Evolutionary conservation across 345 rosid species (phyloP).

Genomic region (Eucalyptus microcorys): DNA sequence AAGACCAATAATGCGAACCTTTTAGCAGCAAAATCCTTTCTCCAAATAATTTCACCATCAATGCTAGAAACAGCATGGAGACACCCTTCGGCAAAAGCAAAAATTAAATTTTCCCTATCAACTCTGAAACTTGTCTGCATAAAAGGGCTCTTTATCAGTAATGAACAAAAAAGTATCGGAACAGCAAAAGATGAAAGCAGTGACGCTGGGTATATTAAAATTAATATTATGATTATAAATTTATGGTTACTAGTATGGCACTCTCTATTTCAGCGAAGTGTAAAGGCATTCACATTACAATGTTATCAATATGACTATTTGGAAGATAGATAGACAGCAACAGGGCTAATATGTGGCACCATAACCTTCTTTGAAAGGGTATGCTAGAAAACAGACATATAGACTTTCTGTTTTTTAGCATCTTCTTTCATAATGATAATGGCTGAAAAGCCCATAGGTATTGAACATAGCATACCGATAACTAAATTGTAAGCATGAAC

Average conservation of each 20-base stretch:
- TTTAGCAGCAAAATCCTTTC: constrained; percentile 60
- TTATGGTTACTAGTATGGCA: not conserved
- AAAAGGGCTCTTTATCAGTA: not conserved
- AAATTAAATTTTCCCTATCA: constrained; percentile 53
- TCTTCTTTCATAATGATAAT: not conserved
- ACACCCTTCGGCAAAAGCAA: constrained; percentile 60
- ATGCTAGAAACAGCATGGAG: constrained; percentile 79
- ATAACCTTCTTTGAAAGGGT: not conserved
- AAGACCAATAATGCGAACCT: constrained; percentile 36
- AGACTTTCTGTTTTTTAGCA: not conserved
- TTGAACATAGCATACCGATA: not conserved
- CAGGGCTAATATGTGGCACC: not conserved
- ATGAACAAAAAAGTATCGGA: not conserved
- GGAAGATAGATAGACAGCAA: not conserved
- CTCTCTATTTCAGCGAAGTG: not conserved
- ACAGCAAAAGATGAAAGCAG: not conserved
- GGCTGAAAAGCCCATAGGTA: not conserved
- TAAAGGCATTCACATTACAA: not conserved
- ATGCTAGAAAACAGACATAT: not conserved
- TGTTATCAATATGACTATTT: not conserved
- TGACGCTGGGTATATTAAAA: not conserved
- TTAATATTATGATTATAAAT: not conserved
- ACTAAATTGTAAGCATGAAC: not conserved
- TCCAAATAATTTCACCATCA: constrained; percentile 90
- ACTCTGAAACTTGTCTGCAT: constrained; percentile 51